Base-by-base conservation (phyloP, 2,329 filamentous ascomycete genomes). In the Colletotrichum limetticola region DNA sequence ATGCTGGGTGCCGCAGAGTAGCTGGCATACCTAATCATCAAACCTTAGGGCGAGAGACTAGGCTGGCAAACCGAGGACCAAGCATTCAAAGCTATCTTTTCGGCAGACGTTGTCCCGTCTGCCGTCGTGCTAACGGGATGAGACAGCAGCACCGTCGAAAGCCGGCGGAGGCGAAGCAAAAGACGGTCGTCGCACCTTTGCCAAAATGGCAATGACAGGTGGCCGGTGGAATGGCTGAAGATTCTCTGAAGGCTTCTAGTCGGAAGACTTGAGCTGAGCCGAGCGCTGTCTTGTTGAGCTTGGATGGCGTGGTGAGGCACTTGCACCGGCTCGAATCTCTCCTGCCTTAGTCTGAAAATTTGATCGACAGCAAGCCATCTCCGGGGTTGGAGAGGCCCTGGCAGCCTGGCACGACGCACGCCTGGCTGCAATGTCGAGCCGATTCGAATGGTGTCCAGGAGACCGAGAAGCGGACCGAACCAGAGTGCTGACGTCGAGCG, bases 161-260 rank as follows among this genome's bases (percentile, higher is more conserved):
- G 35, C 65, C 12, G 28, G 46, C 60, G 30, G 26, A 24, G 42
- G 60, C 28, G n/a, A 53, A 52, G 24, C 42, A 28, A 30, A 26
- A 63, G 42, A 32, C 42, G 60, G 42, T 26, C n/a, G 59, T 24
- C 26, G 11, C 42, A 11, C 60, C 59, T 61, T 61, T 24, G 24
- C 24, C 59, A 42, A 42, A 30, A 49, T 28, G 19, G 5, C 24
- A 19, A 16, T 26, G n/a, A 53, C 60, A 63, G 28, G 28, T 26
- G 24, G 30, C n/a, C 46, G 59, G 14, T 35, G 11, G 35, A 60
- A 30, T 52, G 37, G 64, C 22, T 56, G 30, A 52, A 46, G 30
- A 42, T 59, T 72, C 59, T 63, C 19, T 35, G 6, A 4, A 24
- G 32, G 42, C 59, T 69, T 64, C 66, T 72, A 69, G 69, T 37